Base-by-base conservation (phyloP, 805 yeast species). In the Saccharomyces jurei region DNA sequence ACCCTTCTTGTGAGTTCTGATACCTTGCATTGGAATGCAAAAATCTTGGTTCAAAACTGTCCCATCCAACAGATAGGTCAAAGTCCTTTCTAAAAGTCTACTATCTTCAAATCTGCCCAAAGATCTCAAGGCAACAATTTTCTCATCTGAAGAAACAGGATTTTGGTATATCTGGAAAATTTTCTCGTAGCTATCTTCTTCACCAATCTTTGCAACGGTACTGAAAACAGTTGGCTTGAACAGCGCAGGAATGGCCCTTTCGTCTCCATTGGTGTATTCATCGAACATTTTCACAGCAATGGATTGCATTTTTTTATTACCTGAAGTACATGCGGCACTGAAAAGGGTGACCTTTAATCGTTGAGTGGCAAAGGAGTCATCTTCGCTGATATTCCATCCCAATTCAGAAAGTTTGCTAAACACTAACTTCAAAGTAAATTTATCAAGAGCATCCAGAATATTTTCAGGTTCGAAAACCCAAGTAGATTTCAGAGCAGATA, bases 21-120 rank as follows among this genome's bases (percentile, higher is more conserved):
- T 73, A 44, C 92, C 90, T 56, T 74, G 80, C 81, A 91, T 76
- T 59, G 96, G 94, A 60, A 82, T 77, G 73, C 82, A 82, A 54
- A 86, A 78, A 68, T 87, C 95, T 74, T 87, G 94, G 60, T 81
- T 79, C 57, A 86, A 75, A 48, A 76, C 73, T 49, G 82, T 71
- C 41, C 84, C 84, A 58, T 83, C 81, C 58, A 84, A 77, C 59
- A 84, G 68, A 65, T 77, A 75, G 4, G 72, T 77, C 29, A 83
- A 72, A 4, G 87, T 80, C 74, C 80, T 80, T 62, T 80, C 72
- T 55, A 82, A 76, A 50, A 83, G 70, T 48, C 74, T 73, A 2
- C 75, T 68, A 53, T 80, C 77, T 54, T 74, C 78, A 64, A 85
- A 83, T 56, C 76, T 67, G 63, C 95, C 96, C 50, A 89, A 74